Base-by-base conservation (phyloP, 2,329 filamentous ascomycete species). In the Botrytis fragariae region DNA sequence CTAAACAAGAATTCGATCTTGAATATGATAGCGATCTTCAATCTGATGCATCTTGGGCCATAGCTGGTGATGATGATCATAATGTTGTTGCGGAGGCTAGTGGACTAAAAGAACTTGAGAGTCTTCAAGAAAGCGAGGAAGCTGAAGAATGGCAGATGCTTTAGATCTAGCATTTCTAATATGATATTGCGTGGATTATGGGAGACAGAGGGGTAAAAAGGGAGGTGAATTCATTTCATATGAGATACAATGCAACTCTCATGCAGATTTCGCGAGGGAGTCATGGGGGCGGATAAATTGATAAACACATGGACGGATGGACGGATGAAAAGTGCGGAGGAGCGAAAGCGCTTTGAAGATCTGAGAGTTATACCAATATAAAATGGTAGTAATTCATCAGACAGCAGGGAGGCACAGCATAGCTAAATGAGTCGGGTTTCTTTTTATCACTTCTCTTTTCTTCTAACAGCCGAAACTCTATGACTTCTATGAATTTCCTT, bases 231-330 rank as follows among this genome's bases (percentile, higher is more conserved):
- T 51, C 1, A n/a, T 25, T 25, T 18, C 0, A 18, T 29, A 14
- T 16, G 25, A 1, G 5, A n/a, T 1, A 29, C 6, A 3, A 16
- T n/a, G 10, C 1, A 25, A 4, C 14, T 54, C 0, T 54, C 12
- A 14, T 18, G n/a, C 3, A 18, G 12, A 51, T n/a, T 18, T 29
- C 0, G 6, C 5, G 6, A 29, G n/a, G 3, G n/a, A 29, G 6
- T 9, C 3, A 9, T 1, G 51, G n/a, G n/a, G 1, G 18, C 1
- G 14, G 14, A 57, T 18, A 29, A 3, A 29, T 18, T 29, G 51
- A 18, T 14, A 8, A 18, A 29, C 9, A 4, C 5, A 57, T 9
- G 14, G 14, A 29, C 2, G n/a, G 1, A 29, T 54, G 12, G 10
- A 14, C 10, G 10, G 3, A 51, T 1, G 25, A 51, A 14, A 1